These are phyloP conservation scores for Magnolia sinica DNA, from an alignment of 164 flowering plant species.

Conservation along the genomic window DNA sequence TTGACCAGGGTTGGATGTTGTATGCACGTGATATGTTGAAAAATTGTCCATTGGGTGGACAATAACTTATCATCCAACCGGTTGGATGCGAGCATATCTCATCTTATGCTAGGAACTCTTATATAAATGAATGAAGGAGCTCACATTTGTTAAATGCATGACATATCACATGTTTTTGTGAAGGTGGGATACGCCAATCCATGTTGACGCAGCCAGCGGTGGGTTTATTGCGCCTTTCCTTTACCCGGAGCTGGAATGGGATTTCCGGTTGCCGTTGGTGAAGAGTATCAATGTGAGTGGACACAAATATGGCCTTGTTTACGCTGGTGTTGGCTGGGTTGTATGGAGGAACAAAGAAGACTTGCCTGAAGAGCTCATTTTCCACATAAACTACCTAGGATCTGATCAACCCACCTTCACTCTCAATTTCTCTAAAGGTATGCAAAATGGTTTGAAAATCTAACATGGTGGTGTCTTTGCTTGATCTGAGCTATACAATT, in stretches of 20 bases:
- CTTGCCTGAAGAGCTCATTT: slow-evolving; percentile 65
- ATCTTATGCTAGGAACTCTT: too few species aligned
- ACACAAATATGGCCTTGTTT: slow-evolving; percentile 70
- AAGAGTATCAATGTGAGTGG: slow-evolving; percentile 81
- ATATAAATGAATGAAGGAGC: too few species aligned
- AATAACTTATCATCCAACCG: too few species aligned
- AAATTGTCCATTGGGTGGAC: too few species aligned
- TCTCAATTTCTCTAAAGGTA: slow-evolving; percentile 78
- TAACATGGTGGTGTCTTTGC: not conserved
- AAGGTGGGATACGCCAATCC: slow-evolving; percentile 61
- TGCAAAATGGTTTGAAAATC: not conserved
- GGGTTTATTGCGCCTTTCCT: slow-evolving; percentile 41
- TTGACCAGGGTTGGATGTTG: too few species aligned
- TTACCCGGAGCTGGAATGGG: slow-evolving; percentile 60
- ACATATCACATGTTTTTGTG: not conserved
- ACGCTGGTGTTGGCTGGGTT: slow-evolving; percentile 72
- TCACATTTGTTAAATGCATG: too few species aligned
- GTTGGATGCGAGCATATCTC: too few species aligned
- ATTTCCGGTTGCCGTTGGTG: slow-evolving; percentile 62
- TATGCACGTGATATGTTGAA: too few species aligned
- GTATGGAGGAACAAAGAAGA: slow-evolving; percentile 62
- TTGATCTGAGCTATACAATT: slow-evolving; percentile 7
- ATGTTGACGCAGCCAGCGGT: slow-evolving; percentile 66
- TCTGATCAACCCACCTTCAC: slow-evolving; percentile 81
- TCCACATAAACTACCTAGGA: slow-evolving; percentile 69